Conservation (phyloP, 2,329 filamentous ascomycete genomes). For the Aspergillus pseudoglaucus region DNA sequence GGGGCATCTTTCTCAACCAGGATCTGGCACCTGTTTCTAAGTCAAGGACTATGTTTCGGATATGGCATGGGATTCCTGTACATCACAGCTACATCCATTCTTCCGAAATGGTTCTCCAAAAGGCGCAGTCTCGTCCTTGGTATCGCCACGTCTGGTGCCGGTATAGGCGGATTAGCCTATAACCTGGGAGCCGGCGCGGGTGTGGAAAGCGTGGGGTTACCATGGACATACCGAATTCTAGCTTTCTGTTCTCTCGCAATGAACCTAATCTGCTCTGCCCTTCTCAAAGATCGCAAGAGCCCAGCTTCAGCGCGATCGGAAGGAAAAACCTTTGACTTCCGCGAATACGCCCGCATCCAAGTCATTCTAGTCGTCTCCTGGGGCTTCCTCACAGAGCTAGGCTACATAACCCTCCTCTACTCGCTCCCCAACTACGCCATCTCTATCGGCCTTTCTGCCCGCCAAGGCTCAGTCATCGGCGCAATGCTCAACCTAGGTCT, state of each 20-base stretch:
- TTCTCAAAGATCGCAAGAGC: conserved; percentile 54
- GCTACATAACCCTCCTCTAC: conserved; percentile 60
- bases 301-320: conserved; percentile 18
- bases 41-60: conserved; percentile 57
- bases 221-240: conserved; percentile 57
- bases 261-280: conserved; percentile 49
- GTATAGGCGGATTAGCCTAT: conserved; percentile 55
- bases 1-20: conserved; percentile 50
- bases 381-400: conserved; percentile 57
- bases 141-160: conserved; percentile 52
- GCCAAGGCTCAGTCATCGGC: conserved; percentile 57
- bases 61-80: conserved; percentile 59
- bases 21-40: conserved; percentile 57
- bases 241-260: conserved; percentile 48
- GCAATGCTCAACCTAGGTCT: conserved; percentile 60
- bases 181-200: conserved; percentile 53
- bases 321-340: background rate
- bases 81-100: conserved; percentile 50
- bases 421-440: conserved; percentile 57
- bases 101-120: conserved; percentile 57
- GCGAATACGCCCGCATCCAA: conserved; percentile 20
- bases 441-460: conserved; percentile 51
- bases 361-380: conserved; percentile 54
- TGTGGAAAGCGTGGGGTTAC: conserved; percentile 49
- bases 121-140: conserved; percentile 55